Base-by-base conservation (phyloP, 345 rosid species). In the Aegle marmelos region DNA sequence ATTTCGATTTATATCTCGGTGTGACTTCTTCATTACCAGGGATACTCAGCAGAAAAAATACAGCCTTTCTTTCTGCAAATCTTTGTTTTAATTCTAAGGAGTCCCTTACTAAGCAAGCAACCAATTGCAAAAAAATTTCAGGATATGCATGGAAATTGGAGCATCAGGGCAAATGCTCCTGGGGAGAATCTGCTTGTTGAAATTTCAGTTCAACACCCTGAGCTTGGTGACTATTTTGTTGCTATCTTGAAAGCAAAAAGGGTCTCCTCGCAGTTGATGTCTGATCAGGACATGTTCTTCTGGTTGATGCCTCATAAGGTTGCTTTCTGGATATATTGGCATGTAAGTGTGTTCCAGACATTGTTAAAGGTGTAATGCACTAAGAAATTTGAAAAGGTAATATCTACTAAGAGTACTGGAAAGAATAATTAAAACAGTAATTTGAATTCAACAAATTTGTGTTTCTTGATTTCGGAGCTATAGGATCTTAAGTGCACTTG, bases 261-360 rank as follows among this genome's bases (percentile, higher is more conserved):
- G 87, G 69, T 89, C 50, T 57, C 88, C 33, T 70, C 77, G 1
- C 19, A 77, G 3, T 71, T 14, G 13, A 84, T 74, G 30, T 83
- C 75, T 9, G 85, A 93, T 82, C 88, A 89, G 11, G 88, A 81
- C n/a, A 53, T 83, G 31, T 93, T 87, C 92, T 95, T 95, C 89
- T 95, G 97, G 98, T 83, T 93, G 86, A 91, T 95, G 97, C 99
- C 99, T 81, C 99, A 93, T 64, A 93, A 92, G 76, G 97, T 95
- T 86, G 98, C 94, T 0, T 21, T 92, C 39, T 95, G 97, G 97
- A 93, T 95, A 81, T 95, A 93, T 79, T 95, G 94, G 99, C 98
- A 93, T 78, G 97, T 92, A 88, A 90, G 99, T 93, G 39, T 25
- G 56, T 70, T 65, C 62, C 30, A 72, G 24, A 67, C 0, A 2